Base-by-base conservation (phyloP, 176 grass and related monocot genomes). In the Ensete glaucum region DNA sequence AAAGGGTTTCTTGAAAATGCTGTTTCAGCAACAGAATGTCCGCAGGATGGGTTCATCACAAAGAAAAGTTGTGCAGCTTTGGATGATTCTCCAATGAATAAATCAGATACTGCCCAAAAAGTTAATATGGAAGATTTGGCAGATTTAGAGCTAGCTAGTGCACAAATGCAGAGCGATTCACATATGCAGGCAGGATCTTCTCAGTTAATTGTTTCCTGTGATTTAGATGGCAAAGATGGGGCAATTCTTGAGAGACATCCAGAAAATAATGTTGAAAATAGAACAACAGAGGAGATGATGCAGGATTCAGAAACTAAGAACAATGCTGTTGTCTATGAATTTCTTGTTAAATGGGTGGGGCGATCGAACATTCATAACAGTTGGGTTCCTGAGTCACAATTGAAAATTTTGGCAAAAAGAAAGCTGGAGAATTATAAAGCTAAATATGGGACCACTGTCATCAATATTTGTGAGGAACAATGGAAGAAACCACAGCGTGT, bases 351-450 rank as follows among this genome's bases (percentile, higher is more conserved):
- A 81, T 99, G 91, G 95, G 86, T 84, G 77, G 90, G 91, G 50
- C 88, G 84, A 86, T 91, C 95, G 9, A 94, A 94, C 77, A 91
- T 99, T 51, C 91, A 99, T 78, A 94, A 99, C 74, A 88, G 81
- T 62, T 99, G 95, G 95, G 68, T 99, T 80, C 81, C 88, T 82
- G 95, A 99, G 79, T 82, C 86, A 66, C 80, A 94, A 79, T 71
- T 99, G 57, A 94, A 84, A 85, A 16, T 77, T 79, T 80, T 99
- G 76, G 84, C 95, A 50, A 99, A 93, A 94, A 85, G 95, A 70
- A 99, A 99, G 77, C 64, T 99, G 79, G 95, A 99, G 76, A 99
- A 99, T 72, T 99, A 99, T 81, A 93, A 93, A 81, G 83, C 85
- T 62, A 99, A 99, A 68, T 90, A 99, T 68, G 95, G 91, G 68